Conservation (phyloP, 1,284 basidiomycete species). For the Ganoderma lucidum region DNA sequence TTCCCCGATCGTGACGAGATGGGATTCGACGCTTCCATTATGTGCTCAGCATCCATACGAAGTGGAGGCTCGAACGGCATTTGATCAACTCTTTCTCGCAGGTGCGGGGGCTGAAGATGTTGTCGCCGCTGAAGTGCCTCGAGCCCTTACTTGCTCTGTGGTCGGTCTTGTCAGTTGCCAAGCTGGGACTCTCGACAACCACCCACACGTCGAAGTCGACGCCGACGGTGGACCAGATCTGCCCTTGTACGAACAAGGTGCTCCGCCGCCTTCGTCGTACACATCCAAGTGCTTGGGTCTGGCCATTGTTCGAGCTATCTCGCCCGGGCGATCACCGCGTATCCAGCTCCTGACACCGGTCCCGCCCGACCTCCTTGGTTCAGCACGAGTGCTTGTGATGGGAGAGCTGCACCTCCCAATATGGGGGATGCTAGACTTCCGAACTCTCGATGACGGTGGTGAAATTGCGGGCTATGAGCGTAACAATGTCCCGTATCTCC, state of each 20-base stretch:
- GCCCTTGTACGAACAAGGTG: slow-evolving; percentile 63
- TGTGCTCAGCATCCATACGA: slow-evolving; percentile 74
- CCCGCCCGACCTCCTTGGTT: slow-evolving; percentile 52
- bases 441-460: slow-evolving; percentile 46
- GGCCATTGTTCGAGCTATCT: slow-evolving; percentile 75
- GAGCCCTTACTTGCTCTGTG: slow-evolving; percentile 83
- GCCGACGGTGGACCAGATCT: background rate
- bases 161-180: slow-evolving; percentile 75
- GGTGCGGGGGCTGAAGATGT: slow-evolving; percentile 83
- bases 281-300: slow-evolving; percentile 73
- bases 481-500: slow-evolving; percentile 81
- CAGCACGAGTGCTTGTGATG: slow-evolving; percentile 69
- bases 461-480: slow-evolving; percentile 64
- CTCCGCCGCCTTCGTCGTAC: slow-evolving; percentile 59
- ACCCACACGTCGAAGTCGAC: background rate
- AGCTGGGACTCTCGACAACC: slow-evolving; percentile 47
- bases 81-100: slow-evolving; percentile 70
- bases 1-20: slow-evolving; percentile 53
- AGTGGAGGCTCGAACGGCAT: slow-evolving; percentile 59
- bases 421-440: slow-evolving; percentile 87
- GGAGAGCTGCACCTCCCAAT: slow-evolving; percentile 90
- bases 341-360: slow-evolving; percentile 85
- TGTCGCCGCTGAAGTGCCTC: slow-evolving; percentile 65
- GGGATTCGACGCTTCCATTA: slow-evolving; percentile 79
- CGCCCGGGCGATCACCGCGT: slow-evolving; percentile 41